Evolutionary conservation across 2,329 filamentous ascomycete species (phyloP).

Genomic region (Penicillium sp.): DNA sequence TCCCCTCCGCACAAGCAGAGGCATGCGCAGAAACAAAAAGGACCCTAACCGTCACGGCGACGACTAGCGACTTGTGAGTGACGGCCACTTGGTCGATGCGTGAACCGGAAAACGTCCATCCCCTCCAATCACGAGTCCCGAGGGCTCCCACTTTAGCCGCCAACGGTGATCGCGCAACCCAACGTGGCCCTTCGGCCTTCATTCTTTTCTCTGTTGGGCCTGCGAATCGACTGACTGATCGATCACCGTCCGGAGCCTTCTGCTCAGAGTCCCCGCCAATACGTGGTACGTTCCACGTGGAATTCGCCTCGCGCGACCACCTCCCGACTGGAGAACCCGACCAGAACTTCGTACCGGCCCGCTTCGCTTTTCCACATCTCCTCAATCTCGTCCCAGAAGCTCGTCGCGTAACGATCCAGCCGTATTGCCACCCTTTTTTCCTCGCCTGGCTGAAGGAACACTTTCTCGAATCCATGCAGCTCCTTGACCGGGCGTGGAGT

Average conservation of each 20-base stretch:
- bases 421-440: slow-evolving; percentile 26
- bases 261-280: slow-evolving; percentile 20
- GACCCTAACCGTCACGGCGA: too few species aligned
- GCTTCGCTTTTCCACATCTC: slow-evolving; percentile 36
- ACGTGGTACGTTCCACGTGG: slow-evolving; percentile 14
- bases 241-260: background rate
- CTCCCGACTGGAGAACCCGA: slow-evolving; percentile 27
- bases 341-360: slow-evolving; percentile 35
- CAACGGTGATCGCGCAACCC: too few species aligned
- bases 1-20: too few species aligned
- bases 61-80: too few species aligned
- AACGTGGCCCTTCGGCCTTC: too few species aligned
- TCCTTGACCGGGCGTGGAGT: slow-evolving; percentile 38
- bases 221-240: background rate
- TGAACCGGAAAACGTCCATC: too few species aligned
- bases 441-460: slow-evolving; percentile 34
- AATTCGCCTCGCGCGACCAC: slow-evolving; percentile 17
- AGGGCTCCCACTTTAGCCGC: too few species aligned
- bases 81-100: too few species aligned
- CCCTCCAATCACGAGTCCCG: too few species aligned
- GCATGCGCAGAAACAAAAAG: too few species aligned
- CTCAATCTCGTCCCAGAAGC: slow-evolving; percentile 40
- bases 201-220: slow-evolving; percentile 3
- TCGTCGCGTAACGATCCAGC: slow-evolving; percentile 34
- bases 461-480: slow-evolving; percentile 43